Percentiles rank a stretch among this genome's conserved stretches.
phyloP scores from a whole-genome alignment of 257 asterid genomes.

The Scutellaria barbata region DNA sequence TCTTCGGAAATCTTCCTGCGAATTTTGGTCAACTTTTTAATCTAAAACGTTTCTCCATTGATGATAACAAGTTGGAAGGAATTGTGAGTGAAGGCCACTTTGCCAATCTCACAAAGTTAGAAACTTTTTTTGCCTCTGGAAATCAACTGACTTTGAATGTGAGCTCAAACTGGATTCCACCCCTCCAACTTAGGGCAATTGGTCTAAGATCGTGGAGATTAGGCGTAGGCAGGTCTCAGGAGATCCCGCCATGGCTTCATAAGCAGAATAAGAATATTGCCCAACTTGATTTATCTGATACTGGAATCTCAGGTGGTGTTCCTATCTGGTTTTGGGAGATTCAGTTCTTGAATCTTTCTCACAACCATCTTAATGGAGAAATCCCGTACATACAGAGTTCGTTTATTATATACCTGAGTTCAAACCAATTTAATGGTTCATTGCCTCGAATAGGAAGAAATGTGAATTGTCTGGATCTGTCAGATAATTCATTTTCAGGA shows the following conservation, averaged over 20 bases:
- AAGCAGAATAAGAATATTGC: neutral
- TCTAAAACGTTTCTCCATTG: neutral
- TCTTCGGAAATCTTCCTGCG: neutral
- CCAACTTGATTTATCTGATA: neutral
- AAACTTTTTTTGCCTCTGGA: neutral
- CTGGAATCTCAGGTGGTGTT: conserved; percentile 2
- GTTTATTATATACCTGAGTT: conserved; percentile 20
- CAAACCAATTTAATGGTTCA: conserved; percentile 41
- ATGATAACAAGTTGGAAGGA: conserved; percentile 6
- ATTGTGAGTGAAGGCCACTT: conserved; percentile 15
- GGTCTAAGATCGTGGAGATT: neutral
- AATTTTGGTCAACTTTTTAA: conserved; percentile 14
- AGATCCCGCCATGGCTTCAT: neutral
- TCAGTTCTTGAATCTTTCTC: neutral
- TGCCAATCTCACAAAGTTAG: neutral
- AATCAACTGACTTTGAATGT: conserved; percentile 7
- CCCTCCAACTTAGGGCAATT: neutral
- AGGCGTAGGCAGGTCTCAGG: neutral
- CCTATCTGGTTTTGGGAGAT: conserved; percentile 14
- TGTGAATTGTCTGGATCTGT: conserved; percentile 37
- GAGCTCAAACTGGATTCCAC: conserved; percentile 12
- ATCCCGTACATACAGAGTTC: neutral
- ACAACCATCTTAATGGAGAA: neutral
- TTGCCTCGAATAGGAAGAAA: conserved; percentile 34
- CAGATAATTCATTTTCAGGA: conserved; percentile 37